Evolutionary conservation across 2,329 filamentous ascomycete species (phyloP).

Genomic region (Calonectria leucothoes): DNA sequence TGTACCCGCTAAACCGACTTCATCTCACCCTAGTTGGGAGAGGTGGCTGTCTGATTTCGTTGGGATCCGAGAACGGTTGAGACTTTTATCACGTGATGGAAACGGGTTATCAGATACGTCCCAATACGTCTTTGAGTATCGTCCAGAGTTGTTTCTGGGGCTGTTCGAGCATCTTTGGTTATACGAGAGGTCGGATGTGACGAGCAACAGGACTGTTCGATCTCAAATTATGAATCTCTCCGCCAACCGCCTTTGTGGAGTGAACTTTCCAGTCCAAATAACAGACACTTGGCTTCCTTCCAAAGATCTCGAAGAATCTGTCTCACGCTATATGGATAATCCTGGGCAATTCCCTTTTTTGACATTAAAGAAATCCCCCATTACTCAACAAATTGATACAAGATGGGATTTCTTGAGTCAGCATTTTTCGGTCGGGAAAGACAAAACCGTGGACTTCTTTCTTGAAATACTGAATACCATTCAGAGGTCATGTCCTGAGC

Average conservation of each 20-base stretch:
- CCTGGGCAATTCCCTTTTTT: conserved; percentile 28
- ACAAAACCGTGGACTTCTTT: conserved; percentile 15
- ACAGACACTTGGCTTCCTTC: conserved; percentile 26
- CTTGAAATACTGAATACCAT: conserved; percentile 22
- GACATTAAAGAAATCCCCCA: neutral
- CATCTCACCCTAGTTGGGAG: conserved; percentile 1
- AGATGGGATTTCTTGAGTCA: conserved; percentile 22
- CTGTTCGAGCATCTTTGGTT: conserved; percentile 28
- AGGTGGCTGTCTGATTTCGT: conserved; percentile 20
- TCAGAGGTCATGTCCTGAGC: neutral
- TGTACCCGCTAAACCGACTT: accelerated
- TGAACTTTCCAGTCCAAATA: neutral
- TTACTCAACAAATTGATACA: neutral
- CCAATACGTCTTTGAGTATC: conserved; percentile 15
- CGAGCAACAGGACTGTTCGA: neutral
- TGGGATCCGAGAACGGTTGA: conserved; percentile 6
- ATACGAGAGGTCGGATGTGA: neutral
- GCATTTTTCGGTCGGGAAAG: conserved; percentile 20
- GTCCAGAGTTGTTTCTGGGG: conserved; percentile 9
- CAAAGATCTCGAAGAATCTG: neutral
- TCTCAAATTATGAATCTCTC: conserved; percentile 3
- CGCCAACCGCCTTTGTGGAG: conserved; percentile 9
- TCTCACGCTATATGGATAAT: conserved; percentile 14
- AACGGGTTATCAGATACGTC: conserved; percentile 15
- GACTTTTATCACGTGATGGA: conserved; percentile 5